Evolutionary conservation across 2,329 filamentous ascomycete genomes (phyloP).

Genomic region (Trichophaea hybrida): DNA sequence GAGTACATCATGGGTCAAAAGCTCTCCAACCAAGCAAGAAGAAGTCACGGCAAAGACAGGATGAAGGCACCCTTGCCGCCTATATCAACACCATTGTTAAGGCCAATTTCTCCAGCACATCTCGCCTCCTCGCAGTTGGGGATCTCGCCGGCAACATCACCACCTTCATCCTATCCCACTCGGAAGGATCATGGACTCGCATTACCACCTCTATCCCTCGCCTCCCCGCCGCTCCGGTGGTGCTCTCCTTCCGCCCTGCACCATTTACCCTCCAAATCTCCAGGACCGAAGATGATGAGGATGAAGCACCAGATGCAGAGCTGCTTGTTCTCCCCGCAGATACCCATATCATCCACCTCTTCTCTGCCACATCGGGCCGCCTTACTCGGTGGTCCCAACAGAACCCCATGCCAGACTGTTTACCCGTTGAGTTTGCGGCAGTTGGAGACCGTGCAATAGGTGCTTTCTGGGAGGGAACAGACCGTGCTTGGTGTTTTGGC

Average conservation of each 20-base stretch:
- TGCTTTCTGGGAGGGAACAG: constrained; percentile 63
- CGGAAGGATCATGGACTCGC: constrained; percentile 27
- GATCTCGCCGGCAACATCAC: constrained; percentile 79
- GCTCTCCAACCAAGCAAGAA: constrained; percentile 4
- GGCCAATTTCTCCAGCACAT: constrained; percentile 64
- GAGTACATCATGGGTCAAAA: constrained; percentile 1
- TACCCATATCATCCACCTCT: constrained; percentile 52
- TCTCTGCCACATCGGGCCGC: constrained; percentile 62
- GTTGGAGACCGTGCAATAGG: constrained; percentile 72
- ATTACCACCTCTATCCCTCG: constrained; percentile 13
- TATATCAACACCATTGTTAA: constrained; percentile 68
- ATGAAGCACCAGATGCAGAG: constrained; percentile 1
- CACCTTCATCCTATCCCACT: constrained; percentile 54
- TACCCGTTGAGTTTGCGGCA: constrained; percentile 60
- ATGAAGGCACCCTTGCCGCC: constrained; percentile 51
- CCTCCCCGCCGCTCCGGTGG: constrained; percentile 29
- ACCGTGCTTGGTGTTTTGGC: constrained; percentile 76
- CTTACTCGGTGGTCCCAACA: constrained; percentile 74
- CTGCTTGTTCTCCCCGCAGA: constrained; percentile 30
- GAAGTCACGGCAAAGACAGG: constrained; percentile 34
- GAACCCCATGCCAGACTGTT: constrained; percentile 53
- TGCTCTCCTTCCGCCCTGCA: constrained; percentile 27
- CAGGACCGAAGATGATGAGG: constrained; percentile 23
- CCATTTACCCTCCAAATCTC: constrained; percentile 27
- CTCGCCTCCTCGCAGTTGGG: constrained; percentile 59